These are phyloP conservation scores for Paecilomyces dactylethromorphus DNA, from an alignment of 2,329 filamentous ascomycete species.

Conservation along the genomic window DNA sequence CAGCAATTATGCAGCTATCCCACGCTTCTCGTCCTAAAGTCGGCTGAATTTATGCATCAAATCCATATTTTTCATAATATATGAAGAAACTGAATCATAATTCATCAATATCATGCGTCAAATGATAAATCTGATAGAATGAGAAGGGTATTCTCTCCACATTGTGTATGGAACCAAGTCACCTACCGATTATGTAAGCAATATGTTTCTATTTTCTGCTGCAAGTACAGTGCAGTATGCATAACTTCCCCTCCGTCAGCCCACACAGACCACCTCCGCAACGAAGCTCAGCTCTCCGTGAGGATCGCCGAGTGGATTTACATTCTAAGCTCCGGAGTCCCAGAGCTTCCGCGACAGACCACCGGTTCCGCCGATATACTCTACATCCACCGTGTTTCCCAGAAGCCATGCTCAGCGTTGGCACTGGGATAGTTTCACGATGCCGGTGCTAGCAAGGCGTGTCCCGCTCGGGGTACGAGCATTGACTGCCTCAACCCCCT, in stretches of 20 bases:
- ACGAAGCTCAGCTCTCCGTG: too few relatives aligned
- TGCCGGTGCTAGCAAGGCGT: constrained; percentile 1
- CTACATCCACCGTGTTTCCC: neutral
- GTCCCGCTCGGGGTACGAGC: neutral
- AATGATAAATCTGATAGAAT: neutral
- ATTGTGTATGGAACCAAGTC: neutral
- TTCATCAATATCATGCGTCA: neutral
- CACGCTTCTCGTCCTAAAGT: neutral
- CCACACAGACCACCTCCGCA: neutral
- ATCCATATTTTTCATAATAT: neutral
- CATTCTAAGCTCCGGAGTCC: neutral
- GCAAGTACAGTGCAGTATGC: too few relatives aligned
- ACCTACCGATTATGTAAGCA: neutral
- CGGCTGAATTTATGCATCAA: neutral
- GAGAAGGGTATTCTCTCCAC: neutral
- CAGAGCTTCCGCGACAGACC: neutral
- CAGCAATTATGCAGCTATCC: neutral
- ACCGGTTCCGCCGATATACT: neutral
- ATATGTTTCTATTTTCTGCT: neutral
- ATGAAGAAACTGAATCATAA: neutral
- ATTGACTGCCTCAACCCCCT: neutral
- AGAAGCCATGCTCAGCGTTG: neutral
- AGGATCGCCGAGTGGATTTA: neutral
- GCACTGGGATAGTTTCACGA: neutral
- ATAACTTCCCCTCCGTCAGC: neutral